Evolutionary conservation across 1,284 basidiomycete genomes (phyloP).

Genomic region (Kwoniella shivajii): DNA sequence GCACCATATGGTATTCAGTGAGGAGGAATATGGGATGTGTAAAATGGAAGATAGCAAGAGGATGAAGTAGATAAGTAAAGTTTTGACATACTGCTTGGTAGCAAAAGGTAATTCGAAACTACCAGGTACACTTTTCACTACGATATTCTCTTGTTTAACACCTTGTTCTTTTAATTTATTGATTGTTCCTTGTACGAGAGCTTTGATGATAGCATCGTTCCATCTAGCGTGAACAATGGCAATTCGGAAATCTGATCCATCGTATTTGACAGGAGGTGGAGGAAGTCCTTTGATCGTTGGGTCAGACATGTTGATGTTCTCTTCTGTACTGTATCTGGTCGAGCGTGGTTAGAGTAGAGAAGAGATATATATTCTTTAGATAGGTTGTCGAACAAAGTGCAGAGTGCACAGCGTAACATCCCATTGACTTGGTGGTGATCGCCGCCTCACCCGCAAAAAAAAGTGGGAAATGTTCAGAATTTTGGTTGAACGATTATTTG

Average conservation of each 20-base stretch:
- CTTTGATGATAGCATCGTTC: conserved; percentile 84
- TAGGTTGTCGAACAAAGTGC: not conserved
- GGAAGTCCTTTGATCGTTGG: conserved; percentile 72
- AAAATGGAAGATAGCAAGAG: not conserved
- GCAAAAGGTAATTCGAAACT: conserved; percentile 92
- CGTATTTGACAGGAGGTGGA: conserved; percentile 64
- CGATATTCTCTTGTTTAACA: conserved; percentile 86
- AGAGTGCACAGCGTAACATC: not conserved
- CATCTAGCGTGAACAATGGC: conserved; percentile 92
- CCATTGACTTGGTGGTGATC: not conserved
- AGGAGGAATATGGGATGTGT: not conserved
- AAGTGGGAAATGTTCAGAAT: conserved; percentile 11
- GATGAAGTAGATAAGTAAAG: too few relatives aligned
- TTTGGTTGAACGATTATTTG: not conserved
- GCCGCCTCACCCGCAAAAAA: not conserved
- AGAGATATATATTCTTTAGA: not conserved
- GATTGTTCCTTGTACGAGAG: conserved; percentile 75
- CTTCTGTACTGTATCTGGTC: not conserved
- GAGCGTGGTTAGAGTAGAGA: not conserved
- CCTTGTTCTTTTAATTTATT: conserved; percentile 77
- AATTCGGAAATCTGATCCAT: conserved; percentile 76
- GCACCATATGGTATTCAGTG: not conserved
- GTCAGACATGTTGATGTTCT: conserved; percentile 46
- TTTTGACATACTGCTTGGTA: conserved; percentile 63
- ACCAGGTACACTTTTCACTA: conserved; percentile 88